Evolutionary conservation across 2,329 filamentous ascomycete genomes (phyloP).

Genomic region (Penicillium sp.): DNA sequence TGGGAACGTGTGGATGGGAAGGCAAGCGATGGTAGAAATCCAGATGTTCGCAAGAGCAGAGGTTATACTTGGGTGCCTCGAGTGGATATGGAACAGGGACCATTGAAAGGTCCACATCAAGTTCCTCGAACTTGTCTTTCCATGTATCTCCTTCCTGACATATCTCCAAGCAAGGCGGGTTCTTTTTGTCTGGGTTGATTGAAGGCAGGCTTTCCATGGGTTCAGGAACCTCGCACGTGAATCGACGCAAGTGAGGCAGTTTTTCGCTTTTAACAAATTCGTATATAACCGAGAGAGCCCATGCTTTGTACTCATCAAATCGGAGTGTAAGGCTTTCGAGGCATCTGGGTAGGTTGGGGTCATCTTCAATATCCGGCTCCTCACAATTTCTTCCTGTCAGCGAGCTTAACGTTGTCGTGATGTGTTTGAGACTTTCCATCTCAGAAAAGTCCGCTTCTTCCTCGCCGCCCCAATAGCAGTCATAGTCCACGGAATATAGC

Average conservation of each 20-base stretch:
- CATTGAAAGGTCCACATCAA: slow-evolving; percentile 1
- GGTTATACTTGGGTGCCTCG: slow-evolving; percentile 1
- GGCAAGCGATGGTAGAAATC: slow-evolving; percentile 7
- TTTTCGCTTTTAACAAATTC: background rate
- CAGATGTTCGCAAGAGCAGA: slow-evolving; percentile 10
- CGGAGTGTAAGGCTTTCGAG: slow-evolving; percentile 10
- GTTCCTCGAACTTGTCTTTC: slow-evolving; percentile 1
- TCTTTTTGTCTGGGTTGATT: background rate
- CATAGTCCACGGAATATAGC: slow-evolving; percentile 7
- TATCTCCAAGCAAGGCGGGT: background rate
- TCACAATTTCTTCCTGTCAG: background rate
- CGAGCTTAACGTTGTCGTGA: slow-evolving; percentile 5
- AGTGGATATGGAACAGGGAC: slow-evolving; percentile 2
- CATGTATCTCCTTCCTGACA: slow-evolving; percentile 5
- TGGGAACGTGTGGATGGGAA: background rate
- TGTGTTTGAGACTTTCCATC: slow-evolving; percentile 1
- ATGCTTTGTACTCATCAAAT: slow-evolving; percentile 1
- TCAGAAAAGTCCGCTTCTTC: background rate
- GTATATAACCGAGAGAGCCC: background rate
- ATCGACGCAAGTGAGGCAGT: slow-evolving; percentile 4
- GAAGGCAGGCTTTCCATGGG: slow-evolving; percentile 2
- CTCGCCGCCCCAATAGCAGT: slow-evolving; percentile 7
- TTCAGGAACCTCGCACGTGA: slow-evolving; percentile 6
- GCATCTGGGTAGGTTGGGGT: background rate
- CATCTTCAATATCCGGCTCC: background rate